Evolutionary conservation across 2,329 filamentous ascomycete species (phyloP).

Genomic region (Chrysosporium keratinophilum): DNA sequence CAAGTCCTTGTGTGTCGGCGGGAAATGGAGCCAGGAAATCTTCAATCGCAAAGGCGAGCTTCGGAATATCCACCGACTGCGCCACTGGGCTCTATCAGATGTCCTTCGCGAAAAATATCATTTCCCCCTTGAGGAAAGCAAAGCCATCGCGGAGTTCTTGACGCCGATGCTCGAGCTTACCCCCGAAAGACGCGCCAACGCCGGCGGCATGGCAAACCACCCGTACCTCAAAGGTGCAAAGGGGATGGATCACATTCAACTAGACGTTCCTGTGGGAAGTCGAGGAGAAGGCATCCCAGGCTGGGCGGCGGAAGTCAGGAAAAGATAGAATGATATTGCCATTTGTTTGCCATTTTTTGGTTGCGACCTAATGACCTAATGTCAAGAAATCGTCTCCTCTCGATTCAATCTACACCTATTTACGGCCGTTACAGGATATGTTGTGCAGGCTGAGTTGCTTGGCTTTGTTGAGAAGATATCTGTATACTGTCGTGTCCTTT

Average conservation of each 20-base stretch:
- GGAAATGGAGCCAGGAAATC: conserved; percentile 97
- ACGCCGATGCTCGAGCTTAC: conserved; percentile 82
- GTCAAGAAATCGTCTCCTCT: too few species aligned
- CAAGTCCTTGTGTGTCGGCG: conserved; percentile 78
- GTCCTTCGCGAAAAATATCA: conserved; percentile 96
- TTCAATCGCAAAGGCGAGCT: conserved; percentile 97
- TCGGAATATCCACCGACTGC: conserved; percentile 89
- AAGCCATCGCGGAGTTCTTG: conserved; percentile 70
- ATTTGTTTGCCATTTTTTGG: conserved; percentile 9
- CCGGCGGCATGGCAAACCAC: conserved; percentile 86
- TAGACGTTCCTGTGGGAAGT: conserved; percentile 68
- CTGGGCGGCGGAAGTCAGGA: conserved; percentile 82
- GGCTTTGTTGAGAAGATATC: not conserved
- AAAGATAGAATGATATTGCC: conserved; percentile 43
- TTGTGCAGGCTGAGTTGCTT: not conserved
- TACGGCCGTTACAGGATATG: not conserved
- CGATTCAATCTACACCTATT: not conserved
- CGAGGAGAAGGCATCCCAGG: conserved; percentile 88
- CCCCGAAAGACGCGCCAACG: conserved; percentile 83
- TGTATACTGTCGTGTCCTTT: not conserved
- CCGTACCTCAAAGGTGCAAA: conserved; percentile 72
- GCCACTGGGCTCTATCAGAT: conserved; percentile 90
- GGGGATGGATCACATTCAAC: conserved; percentile 71
- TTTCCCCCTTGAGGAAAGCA: conserved; percentile 72
- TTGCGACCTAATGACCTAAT: not conserved